Conservation (phyloP, 1,139 yeast species). For the Debaryomyces subglobosus region DNA sequence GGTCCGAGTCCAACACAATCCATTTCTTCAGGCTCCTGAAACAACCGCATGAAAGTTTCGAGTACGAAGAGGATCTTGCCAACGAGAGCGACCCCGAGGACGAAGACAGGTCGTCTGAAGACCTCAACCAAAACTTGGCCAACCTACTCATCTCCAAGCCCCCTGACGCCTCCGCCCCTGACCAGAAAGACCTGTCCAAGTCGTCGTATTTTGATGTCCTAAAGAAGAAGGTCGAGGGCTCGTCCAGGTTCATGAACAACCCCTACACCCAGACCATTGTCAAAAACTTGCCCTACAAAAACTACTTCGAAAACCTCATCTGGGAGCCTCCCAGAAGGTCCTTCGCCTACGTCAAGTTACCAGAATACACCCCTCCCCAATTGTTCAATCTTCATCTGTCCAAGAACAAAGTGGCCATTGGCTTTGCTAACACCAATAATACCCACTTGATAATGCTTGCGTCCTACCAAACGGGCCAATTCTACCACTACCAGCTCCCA, state of each 20-base stretch:
- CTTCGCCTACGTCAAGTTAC: conserved; percentile 45
- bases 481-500: conserved; percentile 46
- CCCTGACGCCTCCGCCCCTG: conserved; percentile 12
- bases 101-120: conserved; percentile 33
- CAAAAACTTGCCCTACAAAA: conserved; percentile 45
- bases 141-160: conserved; percentile 39
- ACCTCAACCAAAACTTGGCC: conserved; percentile 49
- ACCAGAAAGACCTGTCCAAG: conserved; percentile 17
- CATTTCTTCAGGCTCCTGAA: conserved; percentile 58
- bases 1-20: conserved; percentile 68
- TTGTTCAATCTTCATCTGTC: conserved; percentile 11
- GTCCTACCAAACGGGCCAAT: conserved; percentile 41
- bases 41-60: conserved; percentile 1
- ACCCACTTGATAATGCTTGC: conserved; percentile 39
- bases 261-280: conserved; percentile 43
- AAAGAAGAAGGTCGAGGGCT: conserved; percentile 15
- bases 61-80: conserved; percentile 12
- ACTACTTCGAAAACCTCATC: conserved; percentile 45
- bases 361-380: conserved; percentile 30
- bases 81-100: conserved; percentile 16
- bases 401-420: conserved; percentile 37
- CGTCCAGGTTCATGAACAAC: conserved; percentile 34
- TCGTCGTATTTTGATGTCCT: conserved; percentile 23
- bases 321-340: conserved; percentile 51
- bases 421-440: conserved; percentile 27